phyloP scores from a whole-genome alignment of 495 filamentous ascomycete genomes.

The Hypoxylon perforatum region DNA sequence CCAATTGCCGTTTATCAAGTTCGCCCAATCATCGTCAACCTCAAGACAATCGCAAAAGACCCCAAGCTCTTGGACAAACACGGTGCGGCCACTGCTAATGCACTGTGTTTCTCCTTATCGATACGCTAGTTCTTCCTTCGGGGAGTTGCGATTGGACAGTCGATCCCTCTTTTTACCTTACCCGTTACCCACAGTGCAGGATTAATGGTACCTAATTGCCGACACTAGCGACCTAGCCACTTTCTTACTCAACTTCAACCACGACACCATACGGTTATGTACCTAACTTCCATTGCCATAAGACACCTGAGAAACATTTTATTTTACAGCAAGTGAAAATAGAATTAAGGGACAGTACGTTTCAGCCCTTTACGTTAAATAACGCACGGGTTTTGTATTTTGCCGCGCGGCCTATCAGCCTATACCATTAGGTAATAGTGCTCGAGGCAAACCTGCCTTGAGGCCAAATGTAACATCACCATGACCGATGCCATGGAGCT shows the following conservation, averaged over 20 bases:
- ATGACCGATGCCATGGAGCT: constrained; percentile 62
- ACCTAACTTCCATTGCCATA: too few relatives aligned
- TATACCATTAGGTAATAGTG: constrained; percentile 7
- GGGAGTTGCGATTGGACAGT: constrained; percentile 23
- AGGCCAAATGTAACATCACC: constrained; percentile 33
- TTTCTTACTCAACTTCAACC: constrained; percentile 13
- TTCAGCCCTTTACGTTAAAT: too few relatives aligned
- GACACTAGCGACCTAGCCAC: background rate
- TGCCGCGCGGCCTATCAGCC: background rate
- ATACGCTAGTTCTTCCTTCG: background rate
- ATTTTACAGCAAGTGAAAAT: too few relatives aligned
- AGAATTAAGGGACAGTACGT: too few relatives aligned
- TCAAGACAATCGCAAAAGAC: constrained; percentile 10
- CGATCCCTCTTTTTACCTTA: constrained; percentile 19
- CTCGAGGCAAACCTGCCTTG: background rate
- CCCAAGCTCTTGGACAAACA: constrained; percentile 27
- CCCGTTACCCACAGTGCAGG: constrained; percentile 7
- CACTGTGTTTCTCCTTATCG: constrained; percentile 17
- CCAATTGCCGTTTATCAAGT: constrained; percentile 16
- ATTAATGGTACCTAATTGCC: background rate
- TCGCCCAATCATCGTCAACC: constrained; percentile 11
- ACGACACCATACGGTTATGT: background rate
- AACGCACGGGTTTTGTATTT: background rate
- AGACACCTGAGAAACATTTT: too few relatives aligned
- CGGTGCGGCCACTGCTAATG: constrained; percentile 9